A percentile compares a stretch with the other conserved stretches of the same genome.
phyloP scores from a whole-genome alignment of 2,329 filamentous ascomycete genomes.

The Cladosporium phlei region DNA sequence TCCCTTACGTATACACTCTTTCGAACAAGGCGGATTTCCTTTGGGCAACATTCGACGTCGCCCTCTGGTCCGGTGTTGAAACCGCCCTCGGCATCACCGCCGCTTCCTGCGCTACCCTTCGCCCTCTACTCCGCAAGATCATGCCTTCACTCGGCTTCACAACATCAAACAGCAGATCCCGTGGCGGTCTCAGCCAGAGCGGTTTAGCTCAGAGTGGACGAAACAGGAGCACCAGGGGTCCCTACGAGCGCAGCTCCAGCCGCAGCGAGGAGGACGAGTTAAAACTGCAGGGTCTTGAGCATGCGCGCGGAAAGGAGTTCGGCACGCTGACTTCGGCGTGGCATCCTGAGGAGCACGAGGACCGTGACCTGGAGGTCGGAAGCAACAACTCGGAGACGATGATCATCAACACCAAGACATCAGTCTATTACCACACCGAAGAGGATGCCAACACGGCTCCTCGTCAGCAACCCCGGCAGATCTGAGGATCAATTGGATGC shows the following conservation, averaged over 20 bases:
- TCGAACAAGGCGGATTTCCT: slow-evolving; percentile 15
- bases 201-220: neutral
- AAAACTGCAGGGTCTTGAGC: slow-evolving; percentile 9
- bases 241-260: slow-evolving; percentile 10
- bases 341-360: slow-evolving; percentile 6
- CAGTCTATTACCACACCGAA: slow-evolving; percentile 11
- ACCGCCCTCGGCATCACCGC: slow-evolving; percentile 17
- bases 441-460: too few relatives aligned
- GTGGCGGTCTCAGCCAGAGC: neutral
- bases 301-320: slow-evolving; percentile 10
- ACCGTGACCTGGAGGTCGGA: slow-evolving; percentile 5
- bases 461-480: neutral
- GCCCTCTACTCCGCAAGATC: slow-evolving; percentile 15
- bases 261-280: slow-evolving; percentile 10
- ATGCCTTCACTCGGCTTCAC: slow-evolving; percentile 10
- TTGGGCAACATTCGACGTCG: slow-evolving; percentile 16
- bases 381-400: slow-evolving; percentile 10
- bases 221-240: neutral
- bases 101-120: slow-evolving; percentile 15
- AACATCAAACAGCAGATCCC: neutral
- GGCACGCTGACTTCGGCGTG: slow-evolving; percentile 10
- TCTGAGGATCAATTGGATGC: too few relatives aligned
- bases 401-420: slow-evolving; percentile 12
- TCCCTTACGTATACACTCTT: slow-evolving; percentile 17
- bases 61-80: slow-evolving; percentile 18